A percentile compares a stretch with the other conserved stretches of the same genome.
These are phyloP conservation scores for Monosporozyma aquatica DNA, from an alignment of 805 yeast genomes.

Conservation along the genomic window DNA sequence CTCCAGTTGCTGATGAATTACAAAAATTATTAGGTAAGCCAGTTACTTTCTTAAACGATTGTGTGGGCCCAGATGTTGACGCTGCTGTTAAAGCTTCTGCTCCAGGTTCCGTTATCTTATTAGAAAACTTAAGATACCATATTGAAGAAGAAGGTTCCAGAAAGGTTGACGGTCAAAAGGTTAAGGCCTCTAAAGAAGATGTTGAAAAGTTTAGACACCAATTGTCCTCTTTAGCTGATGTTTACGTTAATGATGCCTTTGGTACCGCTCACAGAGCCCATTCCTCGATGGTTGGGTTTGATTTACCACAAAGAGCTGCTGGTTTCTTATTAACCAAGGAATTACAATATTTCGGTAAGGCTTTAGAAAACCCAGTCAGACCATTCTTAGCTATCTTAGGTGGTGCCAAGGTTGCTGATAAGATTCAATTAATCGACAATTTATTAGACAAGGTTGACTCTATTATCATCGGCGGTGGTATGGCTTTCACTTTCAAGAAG, in stretches of 20 bases:
- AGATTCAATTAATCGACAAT: slow-evolving; percentile 97
- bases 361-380: slow-evolving; percentile 94
- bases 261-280: slow-evolving; percentile 99
- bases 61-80: slow-evolving; percentile 89
- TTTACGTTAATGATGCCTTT: slow-evolving; percentile 95
- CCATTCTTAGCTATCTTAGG: slow-evolving; percentile 98
- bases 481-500: slow-evolving; percentile 99
- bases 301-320: slow-evolving; percentile 80
- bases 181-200: slow-evolving; percentile 79
- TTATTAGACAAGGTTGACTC: slow-evolving; percentile 90
- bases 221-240: slow-evolving; percentile 89
- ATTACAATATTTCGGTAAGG: slow-evolving; percentile 94
- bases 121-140: slow-evolving; percentile 98
- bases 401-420: slow-evolving; percentile 99
- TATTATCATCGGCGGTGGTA: slow-evolving; percentile 97
- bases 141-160: slow-evolving; percentile 93
- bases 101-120: slow-evolving; percentile 75
- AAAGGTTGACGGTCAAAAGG: slow-evolving; percentile 86
- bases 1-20: slow-evolving; percentile 90
- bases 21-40: slow-evolving; percentile 60
- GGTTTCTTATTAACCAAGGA: slow-evolving; percentile 99
- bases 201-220: slow-evolving; percentile 84
- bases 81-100: slow-evolving; percentile 62
- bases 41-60: slow-evolving; percentile 79
- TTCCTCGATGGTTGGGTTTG: slow-evolving; percentile 92